These are phyloP conservation scores for Magnolia kwangsiensis DNA, from an alignment of 164 flowering plant genomes.

Conservation along the genomic window DNA sequence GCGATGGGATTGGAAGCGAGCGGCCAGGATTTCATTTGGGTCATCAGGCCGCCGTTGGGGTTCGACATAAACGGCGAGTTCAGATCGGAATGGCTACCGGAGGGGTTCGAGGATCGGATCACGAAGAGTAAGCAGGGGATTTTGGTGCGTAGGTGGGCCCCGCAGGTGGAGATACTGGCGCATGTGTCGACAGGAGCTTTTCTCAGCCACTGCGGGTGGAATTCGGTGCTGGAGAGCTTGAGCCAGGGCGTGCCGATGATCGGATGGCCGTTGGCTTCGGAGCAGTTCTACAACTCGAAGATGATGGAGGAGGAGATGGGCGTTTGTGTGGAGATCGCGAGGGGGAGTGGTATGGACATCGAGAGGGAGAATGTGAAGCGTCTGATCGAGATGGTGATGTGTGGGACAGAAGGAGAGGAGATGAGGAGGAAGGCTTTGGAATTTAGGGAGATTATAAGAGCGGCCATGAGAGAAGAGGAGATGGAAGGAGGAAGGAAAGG, in stretches of 20 bases:
- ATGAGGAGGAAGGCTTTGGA: conserved; percentile 9
- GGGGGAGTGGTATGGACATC: not conserved
- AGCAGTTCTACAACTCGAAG: conserved; percentile 19
- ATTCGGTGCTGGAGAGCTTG: conserved; percentile 21
- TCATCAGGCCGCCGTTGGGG: conserved; percentile 23
- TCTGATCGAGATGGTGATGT: conserved; percentile 11
- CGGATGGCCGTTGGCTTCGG: conserved; percentile 18
- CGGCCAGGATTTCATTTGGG: conserved; percentile 30
- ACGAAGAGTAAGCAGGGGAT: conserved; percentile 12
- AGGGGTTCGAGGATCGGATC: conserved; percentile 25
- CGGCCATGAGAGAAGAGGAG: conserved; percentile 1
- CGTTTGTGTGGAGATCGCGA: conserved; percentile 6
- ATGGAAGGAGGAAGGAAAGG: not conserved
- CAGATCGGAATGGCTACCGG: conserved; percentile 31
- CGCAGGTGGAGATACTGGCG: conserved; percentile 13
- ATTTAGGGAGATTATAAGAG: not conserved
- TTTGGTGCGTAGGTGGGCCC: conserved; percentile 26
- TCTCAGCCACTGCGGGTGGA: conserved; percentile 22
- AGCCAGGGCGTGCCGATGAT: conserved; percentile 20
- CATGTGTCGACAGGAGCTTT: conserved; percentile 14
- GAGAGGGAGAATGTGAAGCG: conserved; percentile 3
- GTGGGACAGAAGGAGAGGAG: not conserved
- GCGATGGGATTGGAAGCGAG: conserved; percentile 28
- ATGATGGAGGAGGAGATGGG: conserved; percentile 20
- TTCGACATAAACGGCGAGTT: conserved; percentile 15